A percentile compares a stretch with the other conserved stretches of the same genome.
phyloP scores from a whole-genome alignment of 2,329 filamentous ascomycete species.

The Trichoderma citrinoviride region DNA sequence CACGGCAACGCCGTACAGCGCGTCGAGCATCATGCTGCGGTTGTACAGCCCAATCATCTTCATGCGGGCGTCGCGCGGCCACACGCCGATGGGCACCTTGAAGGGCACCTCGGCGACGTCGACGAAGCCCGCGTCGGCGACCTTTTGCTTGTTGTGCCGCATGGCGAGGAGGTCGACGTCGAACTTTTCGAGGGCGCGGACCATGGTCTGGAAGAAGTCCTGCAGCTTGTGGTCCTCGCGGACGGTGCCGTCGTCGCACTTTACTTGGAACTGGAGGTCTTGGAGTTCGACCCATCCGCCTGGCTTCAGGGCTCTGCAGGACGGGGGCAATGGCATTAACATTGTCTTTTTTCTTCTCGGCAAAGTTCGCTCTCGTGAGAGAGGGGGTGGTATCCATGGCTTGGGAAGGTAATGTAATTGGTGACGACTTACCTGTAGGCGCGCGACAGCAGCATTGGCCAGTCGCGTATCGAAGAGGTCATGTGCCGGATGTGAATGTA shows the following conservation, averaged over 20 bases:
- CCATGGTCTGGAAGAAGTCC: slow-evolving; percentile 32
- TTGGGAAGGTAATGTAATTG: no score
- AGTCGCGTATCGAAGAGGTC: slow-evolving; percentile 32
- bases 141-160: slow-evolving; percentile 30
- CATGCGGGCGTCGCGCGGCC: slow-evolving; percentile 46
- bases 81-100: slow-evolving; percentile 48
- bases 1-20: slow-evolving; percentile 35
- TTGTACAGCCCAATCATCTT: slow-evolving; percentile 43
- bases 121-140: slow-evolving; percentile 40
- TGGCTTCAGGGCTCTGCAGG: slow-evolving; percentile 36
- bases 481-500: slow-evolving; percentile 36
- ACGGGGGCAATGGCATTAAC: background rate
- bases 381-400: no score
- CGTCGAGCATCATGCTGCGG: slow-evolving; percentile 31
- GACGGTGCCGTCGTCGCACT: slow-evolving; percentile 33
- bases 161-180: slow-evolving; percentile 34
- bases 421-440: background rate
- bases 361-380: background rate
- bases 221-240: slow-evolving; percentile 30
- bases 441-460: slow-evolving; percentile 24
- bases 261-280: slow-evolving; percentile 30
- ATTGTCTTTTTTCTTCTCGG: no score
- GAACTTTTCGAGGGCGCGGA: slow-evolving; percentile 31
- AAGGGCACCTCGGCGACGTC: slow-evolving; percentile 40
- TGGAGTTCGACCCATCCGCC: slow-evolving; percentile 49